Percentiles rank a stretch among this genome's conserved stretches.
phyloP scores from a whole-genome alignment of 768 basidiomycete genomes.

The Rhizopogon roseolus region DNA sequence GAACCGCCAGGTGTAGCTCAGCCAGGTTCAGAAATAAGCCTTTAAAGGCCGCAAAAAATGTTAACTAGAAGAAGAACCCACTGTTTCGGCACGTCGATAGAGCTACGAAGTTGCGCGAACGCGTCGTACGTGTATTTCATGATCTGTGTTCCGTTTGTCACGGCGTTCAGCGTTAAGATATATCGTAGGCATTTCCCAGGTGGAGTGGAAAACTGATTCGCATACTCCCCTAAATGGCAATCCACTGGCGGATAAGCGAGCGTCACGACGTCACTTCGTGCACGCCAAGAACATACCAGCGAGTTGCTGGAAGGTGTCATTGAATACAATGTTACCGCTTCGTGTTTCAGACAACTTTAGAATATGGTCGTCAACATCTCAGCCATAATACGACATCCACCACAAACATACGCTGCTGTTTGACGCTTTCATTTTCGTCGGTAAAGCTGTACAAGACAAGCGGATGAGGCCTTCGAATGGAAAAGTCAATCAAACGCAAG shows the following conservation, averaged over 20 bases:
- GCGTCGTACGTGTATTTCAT: conserved; percentile 50
- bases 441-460: conserved; percentile 65
- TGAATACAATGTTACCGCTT: conserved; percentile 54
- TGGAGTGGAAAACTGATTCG: conserved; percentile 37
- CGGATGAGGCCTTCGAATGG: conserved; percentile 42
- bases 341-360: conserved; percentile 49
- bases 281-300: conserved; percentile 28
- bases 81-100: conserved; percentile 56
- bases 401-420: conserved; percentile 31
- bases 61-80: conserved; percentile 19
- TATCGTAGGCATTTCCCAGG: not conserved
- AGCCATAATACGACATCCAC: not conserved
- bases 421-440: conserved; percentile 35
- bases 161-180: not conserved
- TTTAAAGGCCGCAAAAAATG: not conserved
- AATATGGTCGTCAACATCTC: not conserved
- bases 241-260: conserved; percentile 15
- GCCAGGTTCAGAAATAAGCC: conserved; percentile 7
- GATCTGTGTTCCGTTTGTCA: conserved; percentile 48
- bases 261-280: conserved; percentile 10
- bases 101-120: conserved; percentile 46
- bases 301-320: conserved; percentile 57
- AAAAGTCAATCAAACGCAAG: not conserved
- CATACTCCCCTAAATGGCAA: conserved; percentile 55
- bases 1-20: conserved; percentile 13